Percentiles rank a stretch among this genome's conserved stretches.
Conservation (phyloP, 1,284 basidiomycete species). For the Apiotrichum gamsii region DNA sequence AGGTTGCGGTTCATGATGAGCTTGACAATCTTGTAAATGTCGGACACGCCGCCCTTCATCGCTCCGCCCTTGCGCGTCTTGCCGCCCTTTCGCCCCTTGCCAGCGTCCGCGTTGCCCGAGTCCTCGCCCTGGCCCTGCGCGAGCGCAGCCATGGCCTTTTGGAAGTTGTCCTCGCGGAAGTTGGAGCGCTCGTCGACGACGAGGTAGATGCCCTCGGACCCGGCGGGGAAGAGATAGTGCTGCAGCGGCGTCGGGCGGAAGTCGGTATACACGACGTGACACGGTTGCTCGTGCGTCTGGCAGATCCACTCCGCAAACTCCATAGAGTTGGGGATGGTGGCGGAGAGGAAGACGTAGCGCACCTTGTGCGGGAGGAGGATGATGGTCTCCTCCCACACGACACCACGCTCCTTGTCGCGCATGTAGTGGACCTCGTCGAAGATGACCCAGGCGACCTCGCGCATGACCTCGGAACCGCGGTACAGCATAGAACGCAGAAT, state of each 20-base stretch:
- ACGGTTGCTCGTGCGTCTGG: constrained; percentile 94
- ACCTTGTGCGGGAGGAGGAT: constrained; percentile 94
- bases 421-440: constrained; percentile 99
- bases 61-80: constrained; percentile 86
- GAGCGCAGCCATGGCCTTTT: constrained; percentile 93
- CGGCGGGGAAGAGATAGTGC: constrained; percentile 95
- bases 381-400: constrained; percentile 77
- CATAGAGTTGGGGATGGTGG: constrained; percentile 99
- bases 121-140: constrained; percentile 83
- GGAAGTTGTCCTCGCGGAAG: constrained; percentile 96
- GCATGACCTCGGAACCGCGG: constrained; percentile 97
- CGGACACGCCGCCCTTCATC: constrained; percentile 68
- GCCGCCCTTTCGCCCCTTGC: constrained; percentile 72
- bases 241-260: constrained; percentile 97
- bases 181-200: constrained; percentile 97
- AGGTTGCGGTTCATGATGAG: constrained; percentile 99
- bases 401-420: constrained; percentile 78
- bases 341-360: constrained; percentile 98
- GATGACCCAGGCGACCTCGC: constrained; percentile 98
- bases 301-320: constrained; percentile 99
- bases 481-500: constrained; percentile 99
- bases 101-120: constrained; percentile 72
- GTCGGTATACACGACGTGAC: constrained; percentile 98
- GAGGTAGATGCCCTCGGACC: constrained; percentile 89
- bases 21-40: constrained; percentile 96